Evolutionary conservation across 177 flowering plant species (phyloP), one percentile per base, ranked within the genome.

Genomic region (Vitis hybrid): DNA sequence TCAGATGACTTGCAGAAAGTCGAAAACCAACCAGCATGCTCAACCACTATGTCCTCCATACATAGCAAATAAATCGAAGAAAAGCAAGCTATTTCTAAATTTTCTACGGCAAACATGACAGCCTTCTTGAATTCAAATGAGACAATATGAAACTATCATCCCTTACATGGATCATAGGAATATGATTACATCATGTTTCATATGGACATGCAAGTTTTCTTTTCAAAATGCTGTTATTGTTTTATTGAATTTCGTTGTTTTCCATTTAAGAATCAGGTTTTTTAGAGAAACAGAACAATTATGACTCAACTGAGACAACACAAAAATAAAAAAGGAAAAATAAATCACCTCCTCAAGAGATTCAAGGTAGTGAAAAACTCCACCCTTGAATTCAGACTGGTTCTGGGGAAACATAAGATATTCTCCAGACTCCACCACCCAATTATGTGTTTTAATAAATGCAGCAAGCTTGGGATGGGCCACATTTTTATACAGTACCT

Each of bases 401-500:
- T 86, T 81, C 57, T 81, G 86, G 3, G 93, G 97, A 80, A 96
- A 93, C 34, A 78, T 84, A 67, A 95, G 90, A 79, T 83, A 86
- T 23, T 95, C 94, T 51, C 81, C 97, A 56, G 88, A 83, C 73
- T 79, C 83, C 65, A 78, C 72, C 58, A 91, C 54, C 99, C 97
- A 96, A 78, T 71, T 83, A 17, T 77, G 81, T 45, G 73, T 75
- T 79, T 85, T 89, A 64, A 89, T 75, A 66, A 78, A 90, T 9
- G 89, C 84, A 71, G 85, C 91, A 60, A 96, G 87, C 80, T 88
- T 93, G 50, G 98, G 98, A 80, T 96, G 98, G 21, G 88, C 97
- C 65, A 93, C 95, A 76, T 96, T 96, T 71, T 78, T 83, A 73
- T 86, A 80, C 72, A 80, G 49, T 78, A 91, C 74, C 99, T 93